Percentiles rank a stretch among this genome's conserved stretches.
These are phyloP conservation scores for Arthrobotrys musiformis DNA, from an alignment of 2,329 filamentous ascomycete genomes.

Conservation along the genomic window DNA sequence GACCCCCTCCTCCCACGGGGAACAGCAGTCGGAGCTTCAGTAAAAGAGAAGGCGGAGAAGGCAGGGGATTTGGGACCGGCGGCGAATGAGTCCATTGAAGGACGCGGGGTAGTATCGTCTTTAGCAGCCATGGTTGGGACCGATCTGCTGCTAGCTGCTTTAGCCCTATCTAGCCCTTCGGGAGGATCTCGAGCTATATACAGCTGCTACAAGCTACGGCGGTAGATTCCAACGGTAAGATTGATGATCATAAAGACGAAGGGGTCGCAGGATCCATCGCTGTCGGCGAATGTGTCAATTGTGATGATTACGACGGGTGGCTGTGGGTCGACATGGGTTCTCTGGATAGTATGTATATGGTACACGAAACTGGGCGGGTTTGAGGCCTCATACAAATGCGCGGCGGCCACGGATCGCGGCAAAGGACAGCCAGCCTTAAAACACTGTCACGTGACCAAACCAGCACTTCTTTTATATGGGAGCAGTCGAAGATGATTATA, in stretches of 20 bases:
- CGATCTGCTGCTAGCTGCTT: background rate
- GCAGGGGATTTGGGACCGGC: slow-evolving; percentile 28
- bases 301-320: no score
- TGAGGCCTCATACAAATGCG: background rate
- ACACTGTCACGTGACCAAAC: background rate
- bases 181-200: no score
- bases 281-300: no score
- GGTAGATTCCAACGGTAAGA: background rate
- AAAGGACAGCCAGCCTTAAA: background rate
- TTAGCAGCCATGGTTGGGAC: slow-evolving; percentile 34
- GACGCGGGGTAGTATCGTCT: slow-evolving; percentile 41
- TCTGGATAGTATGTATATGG: no score
- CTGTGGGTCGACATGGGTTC: no score
- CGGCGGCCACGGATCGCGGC: slow-evolving; percentile 1
- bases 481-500: no score
- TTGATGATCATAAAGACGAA: background rate
- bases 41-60: slow-evolving; percentile 45
- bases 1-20: slow-evolving; percentile 74
- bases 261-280: background rate
- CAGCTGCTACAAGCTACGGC: background rate
- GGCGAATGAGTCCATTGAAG: slow-evolving; percentile 46
- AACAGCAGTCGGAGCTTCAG: slow-evolving; percentile 23
- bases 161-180: no score
- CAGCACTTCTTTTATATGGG: background rate
- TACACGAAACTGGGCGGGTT: no score